These are phyloP conservation scores for Solanum chilense DNA, from an alignment of 257 asterid species.

Conservation along the genomic window DNA sequence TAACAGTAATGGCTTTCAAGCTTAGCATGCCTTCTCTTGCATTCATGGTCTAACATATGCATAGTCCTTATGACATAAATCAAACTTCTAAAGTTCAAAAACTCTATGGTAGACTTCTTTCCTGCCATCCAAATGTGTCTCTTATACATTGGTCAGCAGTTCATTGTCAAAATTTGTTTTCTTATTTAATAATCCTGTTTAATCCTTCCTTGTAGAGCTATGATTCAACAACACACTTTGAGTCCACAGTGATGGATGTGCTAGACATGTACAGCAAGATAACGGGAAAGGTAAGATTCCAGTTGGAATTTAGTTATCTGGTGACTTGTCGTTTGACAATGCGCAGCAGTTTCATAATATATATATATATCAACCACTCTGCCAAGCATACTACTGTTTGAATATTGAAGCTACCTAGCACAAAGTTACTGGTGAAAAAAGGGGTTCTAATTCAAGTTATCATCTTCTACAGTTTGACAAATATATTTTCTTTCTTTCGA, in stretches of 20 bases:
- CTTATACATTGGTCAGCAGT: background rate
- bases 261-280: constrained; percentile 66
- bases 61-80: background rate
- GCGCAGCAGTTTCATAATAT: background rate
- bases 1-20: background rate
- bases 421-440: background rate
- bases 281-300: constrained; percentile 62
- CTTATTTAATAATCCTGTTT: background rate
- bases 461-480: background rate
- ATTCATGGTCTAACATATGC: background rate
- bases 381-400: background rate
- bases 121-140: background rate
- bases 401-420: background rate
- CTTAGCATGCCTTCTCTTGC: background rate
- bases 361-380: background rate
- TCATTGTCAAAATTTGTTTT: background rate
- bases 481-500: background rate
- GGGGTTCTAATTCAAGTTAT: background rate
- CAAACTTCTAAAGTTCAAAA: background rate
- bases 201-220: constrained; percentile 52
- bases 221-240: constrained; percentile 79
- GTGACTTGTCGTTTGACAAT: background rate
- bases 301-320: background rate
- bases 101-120: background rate
- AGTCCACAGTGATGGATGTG: constrained; percentile 76